phyloP scores from a whole-genome alignment of 108 stramenopile genomes.

The Skeletonema costatum region DNA sequence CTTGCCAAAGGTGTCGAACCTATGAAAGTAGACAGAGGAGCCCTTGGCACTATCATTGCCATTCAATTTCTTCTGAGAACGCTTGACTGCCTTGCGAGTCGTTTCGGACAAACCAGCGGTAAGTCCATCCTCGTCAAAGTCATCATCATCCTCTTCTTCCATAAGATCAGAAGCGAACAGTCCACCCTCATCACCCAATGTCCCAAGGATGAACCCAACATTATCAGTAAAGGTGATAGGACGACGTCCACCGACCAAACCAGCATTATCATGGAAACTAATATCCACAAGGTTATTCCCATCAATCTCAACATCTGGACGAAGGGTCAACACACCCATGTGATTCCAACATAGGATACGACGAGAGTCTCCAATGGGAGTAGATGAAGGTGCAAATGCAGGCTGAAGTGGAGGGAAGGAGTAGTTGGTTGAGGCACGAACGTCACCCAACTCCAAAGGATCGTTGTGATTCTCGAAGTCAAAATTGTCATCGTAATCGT shows the following conservation, averaged over 20 bases:
- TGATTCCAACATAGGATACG: slow-evolving; percentile 91
- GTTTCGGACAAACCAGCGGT: slow-evolving; percentile 50
- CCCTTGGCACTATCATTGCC: slow-evolving; percentile 46
- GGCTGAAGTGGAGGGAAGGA: slow-evolving; percentile 60
- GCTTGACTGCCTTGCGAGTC: slow-evolving; percentile 50
- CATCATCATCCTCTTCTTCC: slow-evolving; percentile 66
- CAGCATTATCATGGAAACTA: slow-evolving; percentile 71
- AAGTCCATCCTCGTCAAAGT: slow-evolving; percentile 46
- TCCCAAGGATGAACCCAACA: slow-evolving; percentile 75
- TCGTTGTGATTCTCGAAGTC: slow-evolving; percentile 42
- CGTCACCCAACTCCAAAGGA: slow-evolving; percentile 12
- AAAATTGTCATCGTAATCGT: slow-evolving; percentile 20
- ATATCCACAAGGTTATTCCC: slow-evolving; percentile 65
- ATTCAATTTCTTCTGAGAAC: slow-evolving; percentile 36
- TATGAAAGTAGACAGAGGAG: slow-evolving; percentile 77
- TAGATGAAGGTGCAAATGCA: slow-evolving; percentile 79
- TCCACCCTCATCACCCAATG: slow-evolving; percentile 80
- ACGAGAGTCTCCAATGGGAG: slow-evolving; percentile 65
- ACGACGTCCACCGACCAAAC: slow-evolving; percentile 36
- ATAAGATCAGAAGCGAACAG: slow-evolving; percentile 77
- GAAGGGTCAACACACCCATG: slow-evolving; percentile 63
- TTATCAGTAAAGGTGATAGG: slow-evolving; percentile 78
- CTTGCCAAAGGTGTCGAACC: slow-evolving; percentile 76
- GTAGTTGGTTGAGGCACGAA: neutral
- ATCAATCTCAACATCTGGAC: slow-evolving; percentile 49